Conservation (phyloP, 306 rosid species). For the Glycine soja region DNA sequence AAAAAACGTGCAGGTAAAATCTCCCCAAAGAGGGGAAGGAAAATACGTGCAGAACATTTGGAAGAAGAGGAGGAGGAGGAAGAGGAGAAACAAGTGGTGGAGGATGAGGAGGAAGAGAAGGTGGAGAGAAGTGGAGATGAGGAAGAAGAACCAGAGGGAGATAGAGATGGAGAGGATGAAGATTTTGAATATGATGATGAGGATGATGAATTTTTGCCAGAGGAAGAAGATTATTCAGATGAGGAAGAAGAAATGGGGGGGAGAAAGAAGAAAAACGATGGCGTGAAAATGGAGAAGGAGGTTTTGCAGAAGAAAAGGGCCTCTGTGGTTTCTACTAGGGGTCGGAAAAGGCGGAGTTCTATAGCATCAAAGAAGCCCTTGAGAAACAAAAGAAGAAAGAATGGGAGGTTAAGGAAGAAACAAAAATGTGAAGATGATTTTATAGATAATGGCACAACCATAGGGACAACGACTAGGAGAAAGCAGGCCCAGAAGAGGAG, state of each 20-base stretch:
- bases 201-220: constrained; percentile 80
- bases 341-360: constrained; percentile 60
- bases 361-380: constrained; percentile 66
- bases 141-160: constrained; percentile 39
- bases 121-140: constrained; percentile 42
- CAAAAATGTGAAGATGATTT: constrained; percentile 55
- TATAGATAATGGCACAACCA: constrained; percentile 48
- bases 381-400: constrained; percentile 67
- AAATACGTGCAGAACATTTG: constrained; percentile 39
- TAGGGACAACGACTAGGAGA: constrained; percentile 49
- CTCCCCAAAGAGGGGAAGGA: constrained; percentile 48
- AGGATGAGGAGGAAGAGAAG: constrained; percentile 31
- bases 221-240: constrained; percentile 79
- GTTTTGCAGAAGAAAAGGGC: constrained; percentile 58
- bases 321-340: constrained; percentile 46
- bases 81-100: constrained; percentile 2
- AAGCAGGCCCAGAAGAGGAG: constrained; percentile 54
- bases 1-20: constrained; percentile 43
- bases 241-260: constrained; percentile 54
- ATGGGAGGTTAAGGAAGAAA: constrained; percentile 52
- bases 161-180: constrained; percentile 56
- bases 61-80: constrained; percentile 44
- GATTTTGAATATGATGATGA: constrained; percentile 65
- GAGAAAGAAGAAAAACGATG: constrained; percentile 60
- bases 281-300: constrained; percentile 50